Percentiles rank a stretch among this genome's conserved stretches.
Evolutionary conservation across 2,329 filamentous ascomycete species (phyloP).

Genomic region (Microdochium trichocladiopsis): DNA sequence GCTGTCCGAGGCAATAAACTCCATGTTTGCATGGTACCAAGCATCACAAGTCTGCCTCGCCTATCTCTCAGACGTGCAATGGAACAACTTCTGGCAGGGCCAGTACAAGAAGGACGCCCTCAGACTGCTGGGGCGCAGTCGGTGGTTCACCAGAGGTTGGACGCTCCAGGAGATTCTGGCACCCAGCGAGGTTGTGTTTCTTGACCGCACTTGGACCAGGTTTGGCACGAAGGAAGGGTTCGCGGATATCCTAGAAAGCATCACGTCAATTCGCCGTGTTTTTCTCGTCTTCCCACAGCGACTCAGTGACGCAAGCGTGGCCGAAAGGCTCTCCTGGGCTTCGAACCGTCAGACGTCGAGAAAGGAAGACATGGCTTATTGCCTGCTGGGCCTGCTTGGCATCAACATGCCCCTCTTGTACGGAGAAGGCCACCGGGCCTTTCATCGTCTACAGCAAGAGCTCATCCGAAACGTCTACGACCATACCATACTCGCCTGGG

Average conservation of each 20-base stretch:
- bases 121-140: background rate
- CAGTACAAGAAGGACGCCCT: background rate
- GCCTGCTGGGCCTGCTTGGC: slow-evolving; percentile 5
- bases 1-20: slow-evolving; percentile 1
- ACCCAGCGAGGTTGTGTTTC: background rate
- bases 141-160: slow-evolving; percentile 1
- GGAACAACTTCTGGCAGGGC: background rate
- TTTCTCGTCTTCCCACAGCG: background rate
- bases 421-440: slow-evolving; percentile 3
- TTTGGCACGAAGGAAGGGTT: background rate
- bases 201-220: background rate
- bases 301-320: slow-evolving; percentile 1
- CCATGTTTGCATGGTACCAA: slow-evolving; percentile 1
- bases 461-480: background rate
- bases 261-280: background rate
- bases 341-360: slow-evolving; percentile 4
- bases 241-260: background rate
- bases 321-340: slow-evolving; percentile 7
- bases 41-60: background rate
- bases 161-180: background rate
- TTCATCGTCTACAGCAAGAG: slow-evolving; percentile 2
- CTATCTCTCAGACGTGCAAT: background rate
- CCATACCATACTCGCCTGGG: slow-evolving; percentile 1
- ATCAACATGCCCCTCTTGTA: slow-evolving; percentile 6
- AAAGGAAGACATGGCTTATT: slow-evolving; percentile 6